Percentiles rank a stretch among this genome's conserved stretches.
Evolutionary conservation across 257 asterid species (phyloP).

Genomic region (Ehretia macrophylla): DNA sequence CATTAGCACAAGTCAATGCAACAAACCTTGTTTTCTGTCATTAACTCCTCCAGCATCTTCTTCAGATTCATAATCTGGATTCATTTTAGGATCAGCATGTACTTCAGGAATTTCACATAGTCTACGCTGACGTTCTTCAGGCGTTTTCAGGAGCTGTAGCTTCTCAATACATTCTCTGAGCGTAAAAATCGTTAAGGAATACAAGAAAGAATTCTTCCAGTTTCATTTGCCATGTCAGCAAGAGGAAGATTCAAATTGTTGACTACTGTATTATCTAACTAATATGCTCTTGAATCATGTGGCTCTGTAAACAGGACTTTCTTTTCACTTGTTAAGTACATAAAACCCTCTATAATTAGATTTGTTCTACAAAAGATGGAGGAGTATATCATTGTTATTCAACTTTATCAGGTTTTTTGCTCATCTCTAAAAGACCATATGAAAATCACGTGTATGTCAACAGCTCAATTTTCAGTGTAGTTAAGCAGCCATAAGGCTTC

Average conservation of each 20-base stretch:
- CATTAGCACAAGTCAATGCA: slow-evolving; percentile 2
- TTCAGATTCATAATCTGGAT: slow-evolving; percentile 68
- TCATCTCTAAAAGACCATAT: no score
- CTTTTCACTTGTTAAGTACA: no score
- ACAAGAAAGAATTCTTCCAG: slow-evolving; percentile 9
- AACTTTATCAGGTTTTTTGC: no score
- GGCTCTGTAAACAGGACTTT: no score
- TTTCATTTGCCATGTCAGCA: background rate
- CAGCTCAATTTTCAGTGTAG: no score
- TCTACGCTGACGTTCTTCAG: slow-evolving; percentile 70
- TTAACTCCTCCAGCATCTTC: slow-evolving; percentile 38
- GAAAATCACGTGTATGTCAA: no score
- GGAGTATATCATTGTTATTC: no score
- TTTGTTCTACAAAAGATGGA: no score
- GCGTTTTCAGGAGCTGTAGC: slow-evolving; percentile 61
- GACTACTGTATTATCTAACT: background rate
- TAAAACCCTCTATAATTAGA: no score
- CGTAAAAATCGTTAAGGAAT: slow-evolving; percentile 72
- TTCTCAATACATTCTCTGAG: slow-evolving; percentile 59
- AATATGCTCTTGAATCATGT: no score
- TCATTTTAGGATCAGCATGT: slow-evolving; percentile 79
- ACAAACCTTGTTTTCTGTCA: slow-evolving; percentile 41
- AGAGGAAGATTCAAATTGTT: background rate
- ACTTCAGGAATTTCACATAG: slow-evolving; percentile 61
- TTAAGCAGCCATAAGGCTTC: no score